A percentile compares a stretch with the other conserved stretches of the same genome.
Evolutionary conservation across 176 grass and related monocot genomes (phyloP).

Genomic region (Lolium rigidum): DNA sequence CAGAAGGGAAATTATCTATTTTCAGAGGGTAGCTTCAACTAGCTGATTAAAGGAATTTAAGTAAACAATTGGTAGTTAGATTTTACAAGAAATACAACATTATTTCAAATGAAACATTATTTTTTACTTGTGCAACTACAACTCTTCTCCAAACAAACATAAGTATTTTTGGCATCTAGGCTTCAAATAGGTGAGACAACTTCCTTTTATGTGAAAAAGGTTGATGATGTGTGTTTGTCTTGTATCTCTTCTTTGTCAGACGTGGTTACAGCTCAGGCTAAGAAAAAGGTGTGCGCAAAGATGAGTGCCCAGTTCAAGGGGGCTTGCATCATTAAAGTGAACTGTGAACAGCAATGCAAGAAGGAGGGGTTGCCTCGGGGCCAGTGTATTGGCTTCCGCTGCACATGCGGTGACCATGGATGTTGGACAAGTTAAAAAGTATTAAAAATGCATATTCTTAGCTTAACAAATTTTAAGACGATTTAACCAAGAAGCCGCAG

Average conservation of each 20-base stretch:
- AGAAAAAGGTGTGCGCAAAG: neutral
- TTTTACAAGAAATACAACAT: neutral
- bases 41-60: neutral
- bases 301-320: neutral
- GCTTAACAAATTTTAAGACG: neutral
- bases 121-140: neutral
- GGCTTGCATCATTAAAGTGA: neutral
- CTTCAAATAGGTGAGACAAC: neutral
- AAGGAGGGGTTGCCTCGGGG: neutral
- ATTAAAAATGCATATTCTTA: neutral
- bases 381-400: neutral
- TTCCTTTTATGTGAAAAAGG: neutral
- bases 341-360: neutral
- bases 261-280: neutral
- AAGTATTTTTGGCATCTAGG: neutral
- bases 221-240: neutral
- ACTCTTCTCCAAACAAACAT: neutral
- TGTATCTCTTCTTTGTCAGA: constrained; percentile 16
- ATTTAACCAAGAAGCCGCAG: neutral
- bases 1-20: neutral
- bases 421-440: neutral
- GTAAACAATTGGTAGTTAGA: neutral
- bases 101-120: neutral
- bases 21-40: neutral
- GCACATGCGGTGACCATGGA: neutral